phyloP scores from a whole-genome alignment of 306 rosid genomes.

The Boehmeria nivea region DNA sequence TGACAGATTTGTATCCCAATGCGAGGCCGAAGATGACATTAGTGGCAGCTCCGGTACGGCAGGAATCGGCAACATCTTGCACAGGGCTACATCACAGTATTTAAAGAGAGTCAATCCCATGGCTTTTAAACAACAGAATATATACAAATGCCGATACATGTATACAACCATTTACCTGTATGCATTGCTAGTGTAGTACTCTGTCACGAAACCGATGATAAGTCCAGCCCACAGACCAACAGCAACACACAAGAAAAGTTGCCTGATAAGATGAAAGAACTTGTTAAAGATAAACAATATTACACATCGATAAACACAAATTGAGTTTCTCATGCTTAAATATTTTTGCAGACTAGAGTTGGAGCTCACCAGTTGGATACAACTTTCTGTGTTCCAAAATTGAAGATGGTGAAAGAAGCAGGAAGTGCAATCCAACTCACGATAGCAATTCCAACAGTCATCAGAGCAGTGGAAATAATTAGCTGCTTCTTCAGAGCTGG shows the following conservation, averaged over 20 bases:
- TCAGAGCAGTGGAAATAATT: constrained; percentile 67
- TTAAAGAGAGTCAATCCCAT: not conserved
- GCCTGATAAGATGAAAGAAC: constrained; percentile 51
- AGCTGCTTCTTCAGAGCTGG: constrained; percentile 89
- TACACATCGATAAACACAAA: not conserved
- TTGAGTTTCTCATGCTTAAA: not conserved
- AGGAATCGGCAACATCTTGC: constrained; percentile 96
- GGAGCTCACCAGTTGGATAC: constrained; percentile 70
- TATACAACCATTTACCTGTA: constrained; percentile 51
- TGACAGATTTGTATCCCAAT: constrained; percentile 97
- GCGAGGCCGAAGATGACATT: constrained; percentile 97
- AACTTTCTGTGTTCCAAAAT: constrained; percentile 73
- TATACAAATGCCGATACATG: too few species aligned
- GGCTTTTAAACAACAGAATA: not conserved
- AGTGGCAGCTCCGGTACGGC: constrained; percentile 98
- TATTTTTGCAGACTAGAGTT: not conserved
- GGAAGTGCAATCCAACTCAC: constrained; percentile 82
- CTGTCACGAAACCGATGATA: constrained; percentile 87
- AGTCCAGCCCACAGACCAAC: constrained; percentile 99
- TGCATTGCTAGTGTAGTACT: constrained; percentile 91
- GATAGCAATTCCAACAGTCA: constrained; percentile 76
- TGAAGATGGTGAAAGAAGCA: constrained; percentile 74
- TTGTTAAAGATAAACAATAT: not conserved
- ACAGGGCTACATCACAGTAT: constrained; percentile 63
- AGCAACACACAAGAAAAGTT: constrained; percentile 76